Evolutionary conservation across 352 stramenopile genomes (phyloP), one percentile per base, ranked within the genome.

Genomic region (Phytophthora brassicae): DNA sequence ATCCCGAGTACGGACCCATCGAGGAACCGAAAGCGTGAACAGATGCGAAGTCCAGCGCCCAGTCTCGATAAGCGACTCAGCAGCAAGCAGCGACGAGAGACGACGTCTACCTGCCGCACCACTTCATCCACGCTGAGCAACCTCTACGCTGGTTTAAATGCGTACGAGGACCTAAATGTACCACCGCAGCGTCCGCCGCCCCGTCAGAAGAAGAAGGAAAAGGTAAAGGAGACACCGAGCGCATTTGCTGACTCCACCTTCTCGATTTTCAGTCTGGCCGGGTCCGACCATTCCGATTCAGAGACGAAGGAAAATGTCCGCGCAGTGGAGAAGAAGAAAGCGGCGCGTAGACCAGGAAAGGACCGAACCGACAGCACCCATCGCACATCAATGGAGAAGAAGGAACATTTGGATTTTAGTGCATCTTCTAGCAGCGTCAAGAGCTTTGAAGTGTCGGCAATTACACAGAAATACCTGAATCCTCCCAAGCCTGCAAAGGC

Each of bases 221-320:
- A 60, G 41, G 47, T 66, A 14, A 55, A 58, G 55, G 49, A 70
- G 29, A 50, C 31, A n/a, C 38, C 57, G 43, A 72, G 58, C 56
- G 43, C 50, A 14, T 71, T 71, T 48, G 67, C 52, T 11, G 71
- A 76, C 43, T 75, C 57, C 5, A 62, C 71, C 24, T 74, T 74
- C 24, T 79, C 71, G 41, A 79, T 79, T 63, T 79, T 79, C 57
- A 79, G 71, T 56, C 42, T 79, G 16, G 64, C 67, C 2, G 69
- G 47, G 13, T 67, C 70, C 6, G 67, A 77, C 16, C 75, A 86
- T 29, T 82, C 78, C n/a, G 78, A 76, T 17, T 80, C 58, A 39
- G 55, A 62, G 49, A 33, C 52, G 5, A 60, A 63, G 24, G 49
- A 52, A 2, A 38, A 56, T 45, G 56, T 41, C 14, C 52, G 44